These are phyloP conservation scores for Fagus sylvatica DNA, from an alignment of 306 rosid genomes.

Conservation along the genomic window DNA sequence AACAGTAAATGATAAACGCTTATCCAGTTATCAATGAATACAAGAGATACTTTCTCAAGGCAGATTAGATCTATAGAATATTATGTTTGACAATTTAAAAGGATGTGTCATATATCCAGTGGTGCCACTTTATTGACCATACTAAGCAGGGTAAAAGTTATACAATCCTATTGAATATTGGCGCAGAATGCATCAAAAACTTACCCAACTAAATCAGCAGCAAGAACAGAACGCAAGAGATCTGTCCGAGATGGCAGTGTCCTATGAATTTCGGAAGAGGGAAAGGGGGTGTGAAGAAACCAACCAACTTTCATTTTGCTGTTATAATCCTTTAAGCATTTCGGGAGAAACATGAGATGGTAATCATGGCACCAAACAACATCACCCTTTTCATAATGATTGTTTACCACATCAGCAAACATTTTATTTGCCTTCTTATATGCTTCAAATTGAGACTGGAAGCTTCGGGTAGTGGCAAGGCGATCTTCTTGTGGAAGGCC, in stretches of 20 bases:
- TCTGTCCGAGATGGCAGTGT: constrained; percentile 90
- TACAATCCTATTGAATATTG: not conserved
- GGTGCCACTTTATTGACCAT: not conserved
- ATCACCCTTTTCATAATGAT: constrained; percentile 82
- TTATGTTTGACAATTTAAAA: not conserved
- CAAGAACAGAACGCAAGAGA: constrained; percentile 82
- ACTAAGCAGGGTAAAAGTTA: not conserved
- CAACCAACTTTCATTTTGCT: constrained; percentile 86
- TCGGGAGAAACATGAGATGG: constrained; percentile 93
- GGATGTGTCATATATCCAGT: not conserved
- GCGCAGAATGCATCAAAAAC: constrained; percentile 18
- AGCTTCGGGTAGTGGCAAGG: constrained; percentile 93
- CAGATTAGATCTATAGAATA: not conserved
- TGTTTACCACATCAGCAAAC: constrained; percentile 89
- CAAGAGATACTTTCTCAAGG: not conserved
- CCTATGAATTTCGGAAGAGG: constrained; percentile 90
- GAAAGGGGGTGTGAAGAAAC: constrained; percentile 96
- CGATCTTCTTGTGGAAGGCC: constrained; percentile 98
- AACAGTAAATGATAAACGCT: not conserved
- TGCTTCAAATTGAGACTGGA: constrained; percentile 87
- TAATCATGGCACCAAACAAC: constrained; percentile 97
- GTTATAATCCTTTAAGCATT: constrained; percentile 74
- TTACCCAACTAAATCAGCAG: constrained; percentile 93
- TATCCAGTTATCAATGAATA: not conserved
- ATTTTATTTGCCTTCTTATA: constrained; percentile 87